phyloP scores from a whole-genome alignment of 2,329 filamentous ascomycete species.

The Alternaria sp. region DNA sequence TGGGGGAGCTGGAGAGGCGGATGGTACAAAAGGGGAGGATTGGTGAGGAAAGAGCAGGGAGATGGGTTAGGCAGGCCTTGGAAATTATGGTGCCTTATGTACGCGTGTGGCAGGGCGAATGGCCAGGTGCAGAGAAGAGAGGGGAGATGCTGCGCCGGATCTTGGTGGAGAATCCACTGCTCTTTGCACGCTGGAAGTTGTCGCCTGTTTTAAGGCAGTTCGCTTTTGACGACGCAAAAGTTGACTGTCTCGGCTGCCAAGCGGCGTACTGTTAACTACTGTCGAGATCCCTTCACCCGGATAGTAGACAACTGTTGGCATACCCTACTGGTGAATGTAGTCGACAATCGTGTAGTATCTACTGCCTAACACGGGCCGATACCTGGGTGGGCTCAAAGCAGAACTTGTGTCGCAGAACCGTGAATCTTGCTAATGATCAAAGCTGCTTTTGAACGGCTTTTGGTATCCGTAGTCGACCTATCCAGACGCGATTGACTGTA shows the following conservation, averaged over 20 bases:
- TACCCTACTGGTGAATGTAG: background rate
- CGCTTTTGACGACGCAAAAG: conserved; percentile 5
- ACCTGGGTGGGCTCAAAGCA: background rate
- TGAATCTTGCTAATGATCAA: background rate
- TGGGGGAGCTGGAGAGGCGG: background rate
- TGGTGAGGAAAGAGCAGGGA: background rate
- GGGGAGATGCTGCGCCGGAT: background rate
- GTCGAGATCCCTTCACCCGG: background rate
- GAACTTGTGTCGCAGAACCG: background rate
- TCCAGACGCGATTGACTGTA: too few relatives aligned
- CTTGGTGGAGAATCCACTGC: background rate
- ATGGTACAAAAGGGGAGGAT: background rate
- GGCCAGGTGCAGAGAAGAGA: background rate
- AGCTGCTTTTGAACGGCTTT: background rate
- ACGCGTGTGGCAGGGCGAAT: background rate
- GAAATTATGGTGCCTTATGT: background rate
- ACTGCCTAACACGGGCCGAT: background rate
- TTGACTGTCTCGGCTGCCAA: conserved; percentile 3
- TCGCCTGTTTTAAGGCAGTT: conserved; percentile 4
- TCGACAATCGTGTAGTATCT: background rate
- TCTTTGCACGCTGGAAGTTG: conserved; percentile 2
- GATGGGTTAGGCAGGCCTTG: background rate
- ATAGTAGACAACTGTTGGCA: background rate
- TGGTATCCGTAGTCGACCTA: background rate
- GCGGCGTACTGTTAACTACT: background rate